Conservation (phyloP, 2,329 filamentous ascomycete species). For the Ophiostoma ips region DNA sequence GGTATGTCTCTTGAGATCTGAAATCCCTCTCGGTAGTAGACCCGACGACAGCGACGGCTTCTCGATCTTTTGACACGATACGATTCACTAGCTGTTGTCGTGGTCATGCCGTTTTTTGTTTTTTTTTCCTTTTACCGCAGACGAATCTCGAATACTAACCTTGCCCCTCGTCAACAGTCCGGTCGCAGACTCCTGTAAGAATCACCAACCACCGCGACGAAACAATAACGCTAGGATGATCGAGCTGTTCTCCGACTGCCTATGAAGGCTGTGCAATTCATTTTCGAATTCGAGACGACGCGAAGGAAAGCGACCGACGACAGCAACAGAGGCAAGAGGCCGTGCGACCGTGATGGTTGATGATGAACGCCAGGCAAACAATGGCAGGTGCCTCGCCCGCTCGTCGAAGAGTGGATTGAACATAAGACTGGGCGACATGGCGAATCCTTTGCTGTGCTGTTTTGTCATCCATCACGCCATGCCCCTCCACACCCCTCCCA, state of each 20-base stretch:
- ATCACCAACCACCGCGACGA: background rate
- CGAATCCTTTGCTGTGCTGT: too few species aligned
- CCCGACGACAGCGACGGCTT: background rate
- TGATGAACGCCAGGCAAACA: background rate
- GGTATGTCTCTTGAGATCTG: conserved; percentile 74
- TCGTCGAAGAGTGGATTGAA: too few species aligned
- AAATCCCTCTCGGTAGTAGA: conserved; percentile 44
- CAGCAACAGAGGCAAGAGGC: background rate
- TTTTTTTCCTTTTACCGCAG: too few species aligned
- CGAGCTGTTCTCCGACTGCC: background rate
- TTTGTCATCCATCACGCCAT: too few species aligned
- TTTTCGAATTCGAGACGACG: background rate
- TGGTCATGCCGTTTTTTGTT: background rate
- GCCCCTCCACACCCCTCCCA: too few species aligned
- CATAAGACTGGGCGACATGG: too few species aligned
- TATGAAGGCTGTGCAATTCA: background rate
- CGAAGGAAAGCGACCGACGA: background rate
- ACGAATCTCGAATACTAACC: conserved; percentile 3
- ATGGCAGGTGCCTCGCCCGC: too few species aligned
- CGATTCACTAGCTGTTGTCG: background rate
- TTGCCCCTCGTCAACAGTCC: conserved; percentile 7
- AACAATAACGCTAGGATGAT: background rate
- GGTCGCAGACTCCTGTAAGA: conserved; percentile 16
- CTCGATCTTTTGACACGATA: background rate
- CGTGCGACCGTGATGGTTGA: too few species aligned